A percentile compares a stretch with the other conserved stretches of the same genome.
Evolutionary conservation across 2,329 filamentous ascomycete species (phyloP).

Genomic region (Ophiostoma sp.): DNA sequence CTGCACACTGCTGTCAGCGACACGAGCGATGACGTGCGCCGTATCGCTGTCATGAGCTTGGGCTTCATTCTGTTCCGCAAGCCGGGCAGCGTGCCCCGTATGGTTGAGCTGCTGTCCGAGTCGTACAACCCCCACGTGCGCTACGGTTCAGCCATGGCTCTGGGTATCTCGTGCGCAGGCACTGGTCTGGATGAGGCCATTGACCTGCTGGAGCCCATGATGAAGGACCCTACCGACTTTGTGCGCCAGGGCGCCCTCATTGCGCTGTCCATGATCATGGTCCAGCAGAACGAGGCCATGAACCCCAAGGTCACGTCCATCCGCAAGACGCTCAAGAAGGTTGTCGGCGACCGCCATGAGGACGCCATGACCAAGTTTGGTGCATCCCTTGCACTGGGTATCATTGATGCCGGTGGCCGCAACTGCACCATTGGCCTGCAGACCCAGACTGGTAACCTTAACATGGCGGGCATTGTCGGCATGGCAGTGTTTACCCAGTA

Average conservation of each 20-base stretch:
- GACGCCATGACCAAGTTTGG: slow-evolving; percentile 99
- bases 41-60: slow-evolving; percentile 94
- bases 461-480: slow-evolving; percentile 96
- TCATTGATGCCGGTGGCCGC: slow-evolving; percentile 94
- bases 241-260: slow-evolving; percentile 95
- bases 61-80: slow-evolving; percentile 99
- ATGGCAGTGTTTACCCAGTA: slow-evolving; percentile 99
- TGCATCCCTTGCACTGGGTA: slow-evolving; percentile 85
- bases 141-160: slow-evolving; percentile 95
- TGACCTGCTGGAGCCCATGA: slow-evolving; percentile 95
- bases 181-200: slow-evolving; percentile 95
- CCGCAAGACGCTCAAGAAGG: slow-evolving; percentile 89
- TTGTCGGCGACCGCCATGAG: slow-evolving; percentile 89
- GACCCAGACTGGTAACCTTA: slow-evolving; percentile 95
- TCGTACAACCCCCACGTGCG: slow-evolving; percentile 98
- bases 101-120: slow-evolving; percentile 96
- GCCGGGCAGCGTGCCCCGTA: slow-evolving; percentile 91
- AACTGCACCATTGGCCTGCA: slow-evolving; percentile 98
- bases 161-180: slow-evolving; percentile 95
- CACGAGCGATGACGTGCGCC: slow-evolving; percentile 93
- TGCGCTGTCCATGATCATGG: slow-evolving; percentile 92
- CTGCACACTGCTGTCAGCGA: slow-evolving; percentile 96
- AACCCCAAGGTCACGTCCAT: slow-evolving; percentile 92
- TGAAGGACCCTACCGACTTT: slow-evolving; percentile 98
- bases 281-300: slow-evolving; percentile 98